Evolutionary conservation across 1,139 yeast genomes (phyloP).

Genomic region (Geotrichum fermentans): DNA sequence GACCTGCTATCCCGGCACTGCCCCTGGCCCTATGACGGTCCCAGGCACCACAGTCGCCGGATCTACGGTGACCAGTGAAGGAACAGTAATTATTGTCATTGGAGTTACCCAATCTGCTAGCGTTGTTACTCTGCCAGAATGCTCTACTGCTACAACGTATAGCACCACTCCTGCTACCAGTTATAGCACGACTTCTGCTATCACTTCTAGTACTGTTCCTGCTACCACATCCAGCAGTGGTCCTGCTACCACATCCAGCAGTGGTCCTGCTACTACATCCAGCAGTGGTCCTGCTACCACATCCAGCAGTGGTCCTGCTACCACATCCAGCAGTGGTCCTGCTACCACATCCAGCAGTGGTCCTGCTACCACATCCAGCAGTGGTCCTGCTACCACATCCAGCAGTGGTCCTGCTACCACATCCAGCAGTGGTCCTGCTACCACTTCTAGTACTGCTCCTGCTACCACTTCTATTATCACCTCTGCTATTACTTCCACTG

Average conservation of each 20-base stretch:
- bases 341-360: not conserved
- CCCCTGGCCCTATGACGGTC: conserved; percentile 11
- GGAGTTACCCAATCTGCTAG: not conserved
- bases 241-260: conserved; percentile 2
- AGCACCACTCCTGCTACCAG: not conserved
- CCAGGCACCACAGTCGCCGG: conserved; percentile 13
- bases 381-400: conserved; percentile 22
- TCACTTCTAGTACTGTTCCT: not conserved
- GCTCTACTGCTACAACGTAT: not conserved
- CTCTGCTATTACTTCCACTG: not conserved
- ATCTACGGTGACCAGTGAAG: conserved; percentile 5
- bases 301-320: conserved; percentile 22
- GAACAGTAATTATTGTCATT: not conserved
- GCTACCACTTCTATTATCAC: not conserved
- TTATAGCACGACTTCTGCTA: not conserved
- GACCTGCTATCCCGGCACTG: not conserved
- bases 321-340: not conserved
- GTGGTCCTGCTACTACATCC: conserved; percentile 23
- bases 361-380: conserved; percentile 12
- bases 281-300: conserved; percentile 16
- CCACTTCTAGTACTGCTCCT: not conserved
- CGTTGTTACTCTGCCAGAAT: not conserved
- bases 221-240: not conserved
- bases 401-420: not conserved
- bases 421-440: not conserved